phyloP scores from a whole-genome alignment of 176 grass and related monocot species.

The Tillandsia leiboldiana region DNA sequence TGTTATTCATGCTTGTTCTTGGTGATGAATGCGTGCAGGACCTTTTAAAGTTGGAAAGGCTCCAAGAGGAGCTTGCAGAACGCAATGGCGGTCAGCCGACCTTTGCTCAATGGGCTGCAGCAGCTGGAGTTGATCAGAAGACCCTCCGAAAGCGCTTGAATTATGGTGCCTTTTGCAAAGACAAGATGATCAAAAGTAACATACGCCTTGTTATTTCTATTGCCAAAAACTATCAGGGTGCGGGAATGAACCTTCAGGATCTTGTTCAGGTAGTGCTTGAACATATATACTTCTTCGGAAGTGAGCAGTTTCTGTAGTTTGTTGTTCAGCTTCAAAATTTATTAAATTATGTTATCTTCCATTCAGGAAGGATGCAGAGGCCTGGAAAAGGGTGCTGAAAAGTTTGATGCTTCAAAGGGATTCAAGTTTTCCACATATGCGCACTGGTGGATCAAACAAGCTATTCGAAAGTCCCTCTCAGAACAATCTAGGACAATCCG shows the following conservation, averaged over 20 bases:
- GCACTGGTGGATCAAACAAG: slow-evolving; percentile 94
- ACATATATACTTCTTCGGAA: background rate
- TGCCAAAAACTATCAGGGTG: slow-evolving; percentile 54
- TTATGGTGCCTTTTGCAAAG: slow-evolving; percentile 56
- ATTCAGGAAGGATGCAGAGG: slow-evolving; percentile 73
- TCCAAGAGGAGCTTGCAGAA: slow-evolving; percentile 31
- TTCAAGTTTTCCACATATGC: slow-evolving; percentile 96
- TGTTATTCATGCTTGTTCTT: background rate
- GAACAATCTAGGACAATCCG: slow-evolving; percentile 68
- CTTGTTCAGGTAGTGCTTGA: slow-evolving; percentile 66
- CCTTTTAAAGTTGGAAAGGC: slow-evolving; percentile 49
- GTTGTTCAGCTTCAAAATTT: slow-evolving; percentile 6
- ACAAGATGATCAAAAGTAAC: slow-evolving; percentile 75
- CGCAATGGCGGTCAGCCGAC: slow-evolving; percentile 41
- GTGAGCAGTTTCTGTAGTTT: slow-evolving; percentile 1
- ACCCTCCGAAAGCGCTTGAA: slow-evolving; percentile 41
- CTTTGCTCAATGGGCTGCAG: slow-evolving; percentile 78
- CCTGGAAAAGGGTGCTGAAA: slow-evolving; percentile 62
- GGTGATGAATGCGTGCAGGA: slow-evolving; percentile 46
- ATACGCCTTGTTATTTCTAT: slow-evolving; percentile 86
- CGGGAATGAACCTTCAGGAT: slow-evolving; percentile 50
- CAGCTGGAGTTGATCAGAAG: slow-evolving; percentile 43
- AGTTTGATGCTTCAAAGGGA: slow-evolving; percentile 84
- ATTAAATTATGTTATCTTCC: slow-evolving; percentile 1
- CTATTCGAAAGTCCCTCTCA: slow-evolving; percentile 65